Evolutionary conservation across 495 filamentous ascomycete genomes (phyloP).

Genomic region (Penicillium verhagenii): DNA sequence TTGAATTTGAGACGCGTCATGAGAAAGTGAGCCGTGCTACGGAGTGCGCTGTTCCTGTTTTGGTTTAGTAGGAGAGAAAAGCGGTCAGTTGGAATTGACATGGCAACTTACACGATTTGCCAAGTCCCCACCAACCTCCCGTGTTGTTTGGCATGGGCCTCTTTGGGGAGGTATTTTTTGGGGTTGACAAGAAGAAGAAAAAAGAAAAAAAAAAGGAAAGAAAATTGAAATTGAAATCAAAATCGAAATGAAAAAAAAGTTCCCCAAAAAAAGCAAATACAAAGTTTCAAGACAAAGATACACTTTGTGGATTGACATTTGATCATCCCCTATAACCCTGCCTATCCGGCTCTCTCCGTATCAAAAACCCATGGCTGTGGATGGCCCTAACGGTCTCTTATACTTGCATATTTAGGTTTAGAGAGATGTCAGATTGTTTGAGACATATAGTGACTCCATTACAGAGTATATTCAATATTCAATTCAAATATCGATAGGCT

Average conservation of each 20-base stretch:
- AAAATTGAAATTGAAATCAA: background rate
- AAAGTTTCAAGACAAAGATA: conserved; percentile 9
- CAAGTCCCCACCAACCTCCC: conserved; percentile 16
- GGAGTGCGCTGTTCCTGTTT: conserved; percentile 6
- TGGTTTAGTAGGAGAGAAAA: conserved; percentile 10
- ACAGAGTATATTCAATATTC: no score
- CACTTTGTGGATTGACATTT: conserved; percentile 13
- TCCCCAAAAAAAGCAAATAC: background rate
- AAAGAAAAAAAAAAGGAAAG: background rate
- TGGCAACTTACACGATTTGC: background rate
- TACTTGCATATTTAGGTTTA: conserved; percentile 2
- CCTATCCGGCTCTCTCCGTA: conserved; percentile 27
- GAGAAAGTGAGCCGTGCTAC: conserved; percentile 14
- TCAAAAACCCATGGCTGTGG: conserved; percentile 8
- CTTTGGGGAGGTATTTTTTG: background rate
- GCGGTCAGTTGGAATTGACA: conserved; percentile 18
- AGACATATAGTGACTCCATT: background rate
- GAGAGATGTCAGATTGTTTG: conserved; percentile 2
- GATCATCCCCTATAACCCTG: conserved; percentile 17
- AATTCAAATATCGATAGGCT: no score
- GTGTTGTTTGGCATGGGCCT: conserved; percentile 23
- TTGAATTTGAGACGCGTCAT: conserved; percentile 19
- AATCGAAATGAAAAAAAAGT: background rate
- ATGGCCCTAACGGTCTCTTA: conserved; percentile 12
- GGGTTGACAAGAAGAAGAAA: background rate